Evolutionary conservation across 2,329 filamentous ascomycete species (phyloP), one percentile per base, ranked within the genome.

Genomic region (Phaeosphaeria sp.): DNA sequence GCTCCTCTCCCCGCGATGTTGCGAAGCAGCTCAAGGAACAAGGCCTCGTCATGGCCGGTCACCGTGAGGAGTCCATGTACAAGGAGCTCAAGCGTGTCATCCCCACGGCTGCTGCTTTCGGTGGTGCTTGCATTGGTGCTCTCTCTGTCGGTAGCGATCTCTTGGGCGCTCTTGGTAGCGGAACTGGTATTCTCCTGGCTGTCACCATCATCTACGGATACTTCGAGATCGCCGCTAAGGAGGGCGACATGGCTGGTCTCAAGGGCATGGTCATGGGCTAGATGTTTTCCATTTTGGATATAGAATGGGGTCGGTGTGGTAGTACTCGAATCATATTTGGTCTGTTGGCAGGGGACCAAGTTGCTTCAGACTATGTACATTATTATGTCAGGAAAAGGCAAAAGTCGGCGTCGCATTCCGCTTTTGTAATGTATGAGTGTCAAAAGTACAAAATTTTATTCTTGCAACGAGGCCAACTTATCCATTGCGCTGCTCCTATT

Each of bases 141-240:
- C 89, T 99, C 65, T 98, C 94, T 52, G 94, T 99, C 74, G 89
- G 91, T 74, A 96, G 92, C 78, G 95, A 99, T 81, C 89, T 99
- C 64, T 88, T 98, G 80, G 95, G 95, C 71, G 95, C 96, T 75
- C 87, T 99, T 52, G 95, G 95, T 77, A 96, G 92, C 67, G 95
- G 95, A 77, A 99, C 95, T 73, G 93, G 95, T 90, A 99, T 97
- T 72, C 86, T 99, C 60, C 89, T 99, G 79, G 95, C 95, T 80
- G 95, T 99, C 77, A 99, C 96, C 90, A 99, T 99, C 78, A 99
- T 99, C 81, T 99, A 99, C 80, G 92, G 93, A 66, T 99, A 99
- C 84, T 99, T 99, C 74, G 95, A 99, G 80, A 99, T 99, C 74
- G 95, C 95, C 22, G 96, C 96, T 73, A 97, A 97, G 83, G 95